Evolutionary conservation across 257 asterid species (phyloP).

Genomic region (Solanum chmielewskii): DNA sequence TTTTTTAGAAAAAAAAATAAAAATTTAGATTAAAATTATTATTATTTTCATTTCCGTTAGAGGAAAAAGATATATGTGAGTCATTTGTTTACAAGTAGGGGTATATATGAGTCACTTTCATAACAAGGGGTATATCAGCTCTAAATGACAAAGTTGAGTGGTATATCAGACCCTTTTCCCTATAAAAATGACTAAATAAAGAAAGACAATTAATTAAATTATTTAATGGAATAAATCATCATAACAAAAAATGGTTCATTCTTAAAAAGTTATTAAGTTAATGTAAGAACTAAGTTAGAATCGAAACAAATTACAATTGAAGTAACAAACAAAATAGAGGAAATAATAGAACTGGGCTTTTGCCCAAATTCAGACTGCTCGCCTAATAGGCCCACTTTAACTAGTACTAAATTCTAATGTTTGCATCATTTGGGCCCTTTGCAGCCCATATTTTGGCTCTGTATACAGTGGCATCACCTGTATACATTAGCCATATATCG

Average conservation of each 20-base stretch:
- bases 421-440: background rate
- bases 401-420: background rate
- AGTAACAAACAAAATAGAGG: background rate
- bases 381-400: background rate
- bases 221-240: background rate
- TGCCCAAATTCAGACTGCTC: background rate
- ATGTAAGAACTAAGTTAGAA: background rate
- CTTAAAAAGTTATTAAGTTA: background rate
- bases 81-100: too few relatives aligned
- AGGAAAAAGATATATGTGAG: too few relatives aligned
- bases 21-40: too few relatives aligned
- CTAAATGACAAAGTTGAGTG: too few relatives aligned
- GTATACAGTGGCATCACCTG: background rate
- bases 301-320: background rate
- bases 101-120: too few relatives aligned
- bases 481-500: background rate
- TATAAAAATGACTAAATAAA: background rate
- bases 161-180: too few relatives aligned
- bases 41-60: too few relatives aligned
- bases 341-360: background rate
- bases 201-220: background rate
- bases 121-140: too few relatives aligned
- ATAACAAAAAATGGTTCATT: background rate
- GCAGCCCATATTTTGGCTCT: background rate
- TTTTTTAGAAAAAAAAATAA: too few relatives aligned